A percentile compares a stretch with the other conserved stretches of the same genome.
Conservation (phyloP, 176 grass and related monocot species). For the Triticum urartu region DNA sequence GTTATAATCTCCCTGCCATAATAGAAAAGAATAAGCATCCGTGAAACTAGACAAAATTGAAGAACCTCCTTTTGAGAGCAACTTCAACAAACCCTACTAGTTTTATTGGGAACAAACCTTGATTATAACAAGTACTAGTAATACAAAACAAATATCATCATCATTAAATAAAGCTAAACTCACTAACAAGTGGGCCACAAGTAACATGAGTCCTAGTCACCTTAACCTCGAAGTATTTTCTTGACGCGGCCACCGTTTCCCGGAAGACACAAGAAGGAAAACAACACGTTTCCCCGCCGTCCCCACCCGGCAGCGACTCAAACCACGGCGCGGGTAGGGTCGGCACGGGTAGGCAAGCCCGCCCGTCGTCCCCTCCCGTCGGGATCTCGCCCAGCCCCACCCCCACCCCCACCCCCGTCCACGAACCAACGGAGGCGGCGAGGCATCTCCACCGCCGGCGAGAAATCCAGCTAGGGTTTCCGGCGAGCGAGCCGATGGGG, state of each 20-base stretch:
- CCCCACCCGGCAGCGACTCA: conserved; percentile 30
- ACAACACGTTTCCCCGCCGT: not conserved
- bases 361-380: not conserved
- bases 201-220: not conserved
- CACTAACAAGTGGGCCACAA: not conserved
- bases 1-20: too few relatives aligned
- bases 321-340: not conserved
- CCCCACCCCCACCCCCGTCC: not conserved
- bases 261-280: not conserved
- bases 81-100: too few relatives aligned
- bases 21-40: too few relatives aligned
- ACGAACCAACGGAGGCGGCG: conserved; percentile 15
- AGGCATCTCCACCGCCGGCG: conserved; percentile 20
- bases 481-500: conserved; percentile 9
- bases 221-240: not conserved
- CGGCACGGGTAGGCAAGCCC: not conserved
- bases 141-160: too few relatives aligned
- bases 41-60: too few relatives aligned
- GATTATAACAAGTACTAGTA: too few relatives aligned
- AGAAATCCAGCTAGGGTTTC: conserved; percentile 55
- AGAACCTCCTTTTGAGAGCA: too few relatives aligned
- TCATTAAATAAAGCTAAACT: not conserved
- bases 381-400: conserved; percentile 10
- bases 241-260: not conserved
- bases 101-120: too few relatives aligned